These are phyloP conservation scores for Backusella macrospora DNA, from an alignment of 192 early-diverging fungal species.

Conservation along the genomic window DNA sequence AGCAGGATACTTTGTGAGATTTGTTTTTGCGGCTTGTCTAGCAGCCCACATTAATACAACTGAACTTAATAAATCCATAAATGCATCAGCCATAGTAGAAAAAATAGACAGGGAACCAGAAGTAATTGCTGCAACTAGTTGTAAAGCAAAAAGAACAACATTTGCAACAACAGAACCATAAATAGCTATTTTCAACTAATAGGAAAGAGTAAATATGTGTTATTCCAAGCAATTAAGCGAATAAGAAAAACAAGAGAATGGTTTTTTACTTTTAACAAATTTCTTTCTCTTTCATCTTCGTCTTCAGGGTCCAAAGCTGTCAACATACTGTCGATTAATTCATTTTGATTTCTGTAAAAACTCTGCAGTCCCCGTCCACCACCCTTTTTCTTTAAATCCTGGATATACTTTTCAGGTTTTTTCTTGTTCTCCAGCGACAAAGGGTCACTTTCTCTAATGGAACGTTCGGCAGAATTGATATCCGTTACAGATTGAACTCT, in stretches of 20 bases:
- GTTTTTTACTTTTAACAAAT: conserved; percentile 40
- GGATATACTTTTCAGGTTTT: conserved; percentile 55
- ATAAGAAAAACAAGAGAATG: background rate
- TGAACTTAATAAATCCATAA: conserved; percentile 78
- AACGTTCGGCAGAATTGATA: background rate
- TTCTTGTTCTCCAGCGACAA: conserved; percentile 42
- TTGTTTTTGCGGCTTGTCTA: conserved; percentile 58
- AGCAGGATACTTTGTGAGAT: conserved; percentile 73
- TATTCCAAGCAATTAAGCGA: background rate
- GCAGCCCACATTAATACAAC: conserved; percentile 65
- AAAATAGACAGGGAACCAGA: conserved; percentile 77
- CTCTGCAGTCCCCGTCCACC: conserved; percentile 55
- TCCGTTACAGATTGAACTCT: background rate
- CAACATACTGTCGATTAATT: conserved; percentile 76
- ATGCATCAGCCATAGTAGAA: conserved; percentile 80
- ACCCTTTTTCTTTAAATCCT: conserved; percentile 40
- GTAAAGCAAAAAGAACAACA: conserved; percentile 64
- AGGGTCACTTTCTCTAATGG: conserved; percentile 39
- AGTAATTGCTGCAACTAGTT: conserved; percentile 73
- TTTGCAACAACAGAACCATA: conserved; percentile 71
- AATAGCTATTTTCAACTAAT: conserved; percentile 69
- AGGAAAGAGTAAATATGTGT: background rate
- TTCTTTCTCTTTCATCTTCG: conserved; percentile 42
- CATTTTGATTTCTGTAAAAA: conserved; percentile 85
- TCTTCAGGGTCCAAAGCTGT: conserved; percentile 48